Evolutionary conservation across 192 early-diverging fungal genomes (phyloP).

Genomic region (Entomortierella beljakovae): DNA sequence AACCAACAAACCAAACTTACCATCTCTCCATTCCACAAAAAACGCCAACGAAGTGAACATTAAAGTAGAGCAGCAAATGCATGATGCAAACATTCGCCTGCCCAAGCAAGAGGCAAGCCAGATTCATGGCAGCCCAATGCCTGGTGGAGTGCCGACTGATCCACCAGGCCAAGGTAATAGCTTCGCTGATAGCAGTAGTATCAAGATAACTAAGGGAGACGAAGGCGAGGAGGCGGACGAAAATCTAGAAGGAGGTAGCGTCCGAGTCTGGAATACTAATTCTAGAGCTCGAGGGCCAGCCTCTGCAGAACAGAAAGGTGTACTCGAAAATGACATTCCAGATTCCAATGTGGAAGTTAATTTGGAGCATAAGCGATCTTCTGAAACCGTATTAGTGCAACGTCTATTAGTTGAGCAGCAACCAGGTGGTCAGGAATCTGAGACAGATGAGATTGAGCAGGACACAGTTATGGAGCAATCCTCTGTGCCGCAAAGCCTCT

Average conservation of each 20-base stretch:
- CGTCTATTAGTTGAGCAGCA: not conserved
- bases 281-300: not conserved
- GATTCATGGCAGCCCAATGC: not conserved
- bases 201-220: conserved; percentile 1
- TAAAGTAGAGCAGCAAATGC: not conserved
- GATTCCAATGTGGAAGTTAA: not conserved
- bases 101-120: not conserved
- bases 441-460: conserved; percentile 24
- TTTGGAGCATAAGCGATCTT: not conserved
- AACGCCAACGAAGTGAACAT: not conserved
- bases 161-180: not conserved
- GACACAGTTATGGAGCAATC: conserved; percentile 50
- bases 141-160: not conserved
- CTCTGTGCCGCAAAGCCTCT: conserved; percentile 18
- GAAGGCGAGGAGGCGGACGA: conserved; percentile 27
- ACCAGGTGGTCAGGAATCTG: not conserved
- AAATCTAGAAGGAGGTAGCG: conserved; percentile 35
- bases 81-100: not conserved
- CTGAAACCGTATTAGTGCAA: not conserved
- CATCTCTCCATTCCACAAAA: not conserved
- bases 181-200: not conserved
- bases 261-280: not conserved
- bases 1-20: not conserved
- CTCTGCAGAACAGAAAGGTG: not conserved
- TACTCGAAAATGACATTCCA: not conserved